These are phyloP conservation scores for Phoenix roebelenii DNA, from an alignment of 176 grass and related monocot genomes.

Conservation along the genomic window DNA sequence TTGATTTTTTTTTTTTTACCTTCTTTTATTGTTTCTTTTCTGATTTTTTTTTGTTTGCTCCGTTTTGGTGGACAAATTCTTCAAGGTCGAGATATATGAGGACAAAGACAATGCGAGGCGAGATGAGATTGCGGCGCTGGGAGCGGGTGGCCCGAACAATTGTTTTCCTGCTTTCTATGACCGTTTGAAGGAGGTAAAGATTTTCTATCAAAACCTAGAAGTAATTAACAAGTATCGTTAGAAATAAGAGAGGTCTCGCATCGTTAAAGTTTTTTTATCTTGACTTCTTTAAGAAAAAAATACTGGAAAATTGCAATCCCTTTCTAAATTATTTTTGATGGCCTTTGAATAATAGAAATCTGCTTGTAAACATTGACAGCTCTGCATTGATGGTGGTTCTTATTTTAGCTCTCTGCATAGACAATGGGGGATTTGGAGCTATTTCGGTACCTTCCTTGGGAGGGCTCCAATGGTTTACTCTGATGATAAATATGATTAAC, in stretches of 20 bases:
- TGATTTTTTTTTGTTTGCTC: constrained; percentile 2
- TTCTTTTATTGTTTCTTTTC: not conserved
- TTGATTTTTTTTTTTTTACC: not conserved
- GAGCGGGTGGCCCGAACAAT: constrained; percentile 24
- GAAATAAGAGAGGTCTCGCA: not conserved
- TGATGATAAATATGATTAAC: too few relatives aligned
- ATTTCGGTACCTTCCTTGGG: not conserved
- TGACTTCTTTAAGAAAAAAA: too few relatives aligned
- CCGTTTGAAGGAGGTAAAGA: constrained; percentile 69
- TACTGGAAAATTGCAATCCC: too few relatives aligned
- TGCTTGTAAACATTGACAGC: too few relatives aligned
- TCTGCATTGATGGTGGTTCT: too few relatives aligned
- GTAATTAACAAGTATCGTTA: too few relatives aligned
- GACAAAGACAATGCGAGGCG: constrained; percentile 84
- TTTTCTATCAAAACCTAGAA: not conserved
- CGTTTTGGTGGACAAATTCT: not conserved
- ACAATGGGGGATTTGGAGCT: too few relatives aligned
- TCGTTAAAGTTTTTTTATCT: not conserved
- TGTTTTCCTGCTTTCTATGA: constrained; percentile 63
- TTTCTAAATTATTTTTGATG: too few relatives aligned
- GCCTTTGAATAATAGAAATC: too few relatives aligned
- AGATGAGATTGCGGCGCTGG: constrained; percentile 74
- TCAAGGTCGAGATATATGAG: constrained; percentile 71
- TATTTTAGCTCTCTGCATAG: too few relatives aligned
- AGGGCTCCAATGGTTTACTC: too few relatives aligned